Conservation (phyloP, 345 rosid species). For the Conringia planisiliqua region DNA sequence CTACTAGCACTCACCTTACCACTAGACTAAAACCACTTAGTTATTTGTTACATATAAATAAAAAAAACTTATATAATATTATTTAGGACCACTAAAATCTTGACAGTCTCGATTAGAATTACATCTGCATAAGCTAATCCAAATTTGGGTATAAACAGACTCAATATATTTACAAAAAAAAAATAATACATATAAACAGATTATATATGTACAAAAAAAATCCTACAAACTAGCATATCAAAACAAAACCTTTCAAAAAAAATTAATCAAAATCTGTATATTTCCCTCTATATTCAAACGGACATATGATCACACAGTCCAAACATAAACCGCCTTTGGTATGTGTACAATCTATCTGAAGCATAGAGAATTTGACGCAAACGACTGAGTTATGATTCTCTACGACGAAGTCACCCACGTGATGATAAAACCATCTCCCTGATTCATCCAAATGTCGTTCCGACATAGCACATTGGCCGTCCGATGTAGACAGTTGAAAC, state of each 20-base stretch:
- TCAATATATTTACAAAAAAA: neutral
- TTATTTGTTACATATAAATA: too few relatives aligned
- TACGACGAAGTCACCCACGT: conserved; percentile 67
- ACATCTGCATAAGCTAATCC: neutral
- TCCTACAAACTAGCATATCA: neutral
- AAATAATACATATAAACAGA: neutral
- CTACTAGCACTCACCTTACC: too few relatives aligned
- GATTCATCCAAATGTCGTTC: conserved; percentile 54
- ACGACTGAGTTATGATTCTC: conserved; percentile 35
- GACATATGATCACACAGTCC: conserved; percentile 70
- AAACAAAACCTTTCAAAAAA: neutral
- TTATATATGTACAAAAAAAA: neutral
- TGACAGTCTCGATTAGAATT: neutral
- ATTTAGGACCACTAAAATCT: neutral
- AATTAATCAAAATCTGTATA: neutral
- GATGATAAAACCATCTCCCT: conserved; percentile 71
- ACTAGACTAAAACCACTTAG: too few relatives aligned
- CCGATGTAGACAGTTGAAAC: conserved; percentile 74
- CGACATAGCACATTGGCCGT: conserved; percentile 51
- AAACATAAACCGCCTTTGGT: conserved; percentile 90
- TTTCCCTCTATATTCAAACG: conserved; percentile 45
- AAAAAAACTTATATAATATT: too few relatives aligned
- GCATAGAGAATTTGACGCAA: conserved; percentile 74
- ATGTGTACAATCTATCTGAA: conserved; percentile 96
- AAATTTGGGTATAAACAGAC: neutral